Conservation (phyloP, 73 alveolate genomes). For the Effrenium voratum region DNA sequence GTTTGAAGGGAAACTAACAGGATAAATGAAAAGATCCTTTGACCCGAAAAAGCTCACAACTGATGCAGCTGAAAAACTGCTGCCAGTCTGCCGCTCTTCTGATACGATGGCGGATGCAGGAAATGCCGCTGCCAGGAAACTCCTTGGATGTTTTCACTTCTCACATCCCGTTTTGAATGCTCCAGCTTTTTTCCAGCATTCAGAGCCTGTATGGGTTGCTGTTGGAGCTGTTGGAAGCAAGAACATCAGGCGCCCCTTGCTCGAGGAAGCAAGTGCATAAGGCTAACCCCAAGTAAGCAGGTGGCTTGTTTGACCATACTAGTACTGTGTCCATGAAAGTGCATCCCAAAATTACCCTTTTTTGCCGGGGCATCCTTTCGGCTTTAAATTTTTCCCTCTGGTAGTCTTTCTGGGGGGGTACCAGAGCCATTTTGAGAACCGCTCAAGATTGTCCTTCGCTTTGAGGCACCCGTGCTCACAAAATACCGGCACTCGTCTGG, state of each 20-base stretch:
- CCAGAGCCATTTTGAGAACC: too few relatives aligned
- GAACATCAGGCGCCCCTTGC: not conserved
- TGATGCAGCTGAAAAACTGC: not conserved
- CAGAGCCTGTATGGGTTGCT: not conserved
- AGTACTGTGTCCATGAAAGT: too few relatives aligned
- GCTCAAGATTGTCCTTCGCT: too few relatives aligned
- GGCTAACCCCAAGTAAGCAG: too few relatives aligned
- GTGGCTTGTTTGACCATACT: too few relatives aligned
- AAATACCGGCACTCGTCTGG: too few relatives aligned
- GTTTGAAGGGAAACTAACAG: not conserved
- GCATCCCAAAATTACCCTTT: too few relatives aligned
- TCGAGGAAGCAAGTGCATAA: too few relatives aligned
- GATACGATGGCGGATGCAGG: conserved; percentile 58
- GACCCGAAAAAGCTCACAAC: not conserved
- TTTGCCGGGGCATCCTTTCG: too few relatives aligned
- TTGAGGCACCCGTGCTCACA: too few relatives aligned
- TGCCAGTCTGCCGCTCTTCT: conserved; percentile 38
- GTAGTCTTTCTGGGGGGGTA: too few relatives aligned
- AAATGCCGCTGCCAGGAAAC: conserved; percentile 37
- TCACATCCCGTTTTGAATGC: not conserved
- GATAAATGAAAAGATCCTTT: not conserved
- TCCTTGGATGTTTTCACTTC: conserved; percentile 18
- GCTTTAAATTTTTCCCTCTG: too few relatives aligned
- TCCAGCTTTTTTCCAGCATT: not conserved
- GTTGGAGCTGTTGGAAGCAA: not conserved